Evolutionary conservation across 2,329 filamentous ascomycete species (phyloP).

Genomic region (Fusarium globosum): DNA sequence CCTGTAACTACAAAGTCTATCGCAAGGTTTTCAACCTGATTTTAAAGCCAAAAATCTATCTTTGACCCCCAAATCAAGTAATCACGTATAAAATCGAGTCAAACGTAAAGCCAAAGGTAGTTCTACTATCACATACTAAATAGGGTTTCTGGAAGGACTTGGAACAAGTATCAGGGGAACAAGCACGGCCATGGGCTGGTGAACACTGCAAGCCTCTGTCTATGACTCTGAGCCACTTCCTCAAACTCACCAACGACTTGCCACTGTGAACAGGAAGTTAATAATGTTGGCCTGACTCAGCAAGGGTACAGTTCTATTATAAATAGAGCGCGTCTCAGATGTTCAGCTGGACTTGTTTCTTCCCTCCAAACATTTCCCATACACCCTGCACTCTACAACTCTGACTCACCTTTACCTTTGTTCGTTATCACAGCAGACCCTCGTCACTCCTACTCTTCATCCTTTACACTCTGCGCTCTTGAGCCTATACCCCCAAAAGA

Average conservation of each 20-base stretch:
- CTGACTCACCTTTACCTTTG: not conserved
- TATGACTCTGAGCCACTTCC: not conserved
- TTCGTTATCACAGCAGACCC: not conserved
- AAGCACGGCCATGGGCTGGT: not conserved
- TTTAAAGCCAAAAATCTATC: not conserved
- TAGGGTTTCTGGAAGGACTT: not conserved
- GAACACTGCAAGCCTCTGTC: not conserved
- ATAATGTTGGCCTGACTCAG: not conserved
- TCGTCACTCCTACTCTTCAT: not conserved
- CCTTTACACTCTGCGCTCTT: not conserved
- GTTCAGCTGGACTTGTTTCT: not conserved
- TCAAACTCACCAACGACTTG: not conserved
- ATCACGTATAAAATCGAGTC: rapidly evolving
- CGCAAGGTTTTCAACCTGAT: rapidly evolving
- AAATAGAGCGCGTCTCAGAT: not conserved
- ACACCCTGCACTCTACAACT: not conserved
- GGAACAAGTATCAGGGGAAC: not conserved
- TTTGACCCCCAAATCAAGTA: not conserved
- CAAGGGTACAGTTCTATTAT: too few species aligned
- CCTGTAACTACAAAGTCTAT: rapidly evolving
- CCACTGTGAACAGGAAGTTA: not conserved
- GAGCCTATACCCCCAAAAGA: not conserved
- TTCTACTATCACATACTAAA: rapidly evolving
- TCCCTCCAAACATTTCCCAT: not conserved
- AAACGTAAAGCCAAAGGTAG: rapidly evolving